Evolutionary conservation across 164 flowering plant genomes (phyloP), one percentile per base, ranked within the genome.

Genomic region (Magnolia kwangsiensis): DNA sequence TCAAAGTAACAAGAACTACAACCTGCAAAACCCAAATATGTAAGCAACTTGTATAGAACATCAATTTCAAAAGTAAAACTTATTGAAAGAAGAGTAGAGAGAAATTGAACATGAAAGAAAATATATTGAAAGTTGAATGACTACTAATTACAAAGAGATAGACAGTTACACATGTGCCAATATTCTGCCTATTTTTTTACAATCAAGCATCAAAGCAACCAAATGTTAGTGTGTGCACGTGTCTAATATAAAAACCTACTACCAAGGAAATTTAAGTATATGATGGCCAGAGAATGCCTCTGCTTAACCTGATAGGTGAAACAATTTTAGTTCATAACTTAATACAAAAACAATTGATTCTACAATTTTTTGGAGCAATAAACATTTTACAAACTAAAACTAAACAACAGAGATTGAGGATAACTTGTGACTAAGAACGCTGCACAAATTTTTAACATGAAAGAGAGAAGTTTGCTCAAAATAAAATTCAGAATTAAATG

Each of bases 1-100:
- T 91, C 84, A 96, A 78, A 69, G 97, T 96, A 78, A 96, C 98
- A 74, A 98, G 98, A 82, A 96, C 96, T 74, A 96, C 95, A 77
- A 96, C 99, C 99, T 96, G 89, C 72, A 81, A 69, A 69, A 19
- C 67, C 71, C 55, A 45, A 77, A 73, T 7, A 23, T 55, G 59
- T 55, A 55, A 55, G 59, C 59, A 55, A 55, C 16, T 55, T 10
- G 59, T 9, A 55, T 9, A 0, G 8, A 55, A 16, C 16, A 16
- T 16, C 59, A 55, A 55, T 16, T 55, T 55, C n/a, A n/a, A n/a
- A n/a, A n/a, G n/a, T n/a, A n/a, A n/a, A 55, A 55, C 59, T 55
- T 9, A 10, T 55, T 55, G 59, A 16, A 55, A 16, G 59, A 55
- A 55, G 11, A 55, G 10, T 55, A 55, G 59, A 55, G 58, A 51